phyloP scores from a whole-genome alignment of 106 monocot species.

The Phalaenopsis equestris region DNA sequence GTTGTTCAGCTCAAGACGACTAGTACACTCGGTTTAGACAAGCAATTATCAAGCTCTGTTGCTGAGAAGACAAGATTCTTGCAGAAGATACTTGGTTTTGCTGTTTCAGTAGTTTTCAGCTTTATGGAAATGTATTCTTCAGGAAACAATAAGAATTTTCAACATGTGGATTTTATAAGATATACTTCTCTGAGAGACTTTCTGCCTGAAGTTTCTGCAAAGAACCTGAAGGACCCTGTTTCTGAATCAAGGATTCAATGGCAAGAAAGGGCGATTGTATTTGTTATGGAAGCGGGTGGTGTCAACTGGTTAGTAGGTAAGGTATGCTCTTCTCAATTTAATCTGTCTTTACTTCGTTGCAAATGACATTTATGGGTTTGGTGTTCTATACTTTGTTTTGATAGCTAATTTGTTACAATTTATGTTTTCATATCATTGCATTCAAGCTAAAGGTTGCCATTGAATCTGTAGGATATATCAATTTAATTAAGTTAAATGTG shows the following conservation, averaged over 20 bases:
- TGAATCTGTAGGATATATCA: neutral
- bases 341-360: neutral
- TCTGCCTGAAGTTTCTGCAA: slow-evolving; percentile 17
- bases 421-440: neutral
- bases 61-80: slow-evolving; percentile 48
- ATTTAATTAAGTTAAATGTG: neutral
- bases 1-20: slow-evolving; percentile 82
- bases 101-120: slow-evolving; percentile 56
- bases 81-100: slow-evolving; percentile 74
- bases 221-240: slow-evolving; percentile 13
- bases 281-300: slow-evolving; percentile 98
- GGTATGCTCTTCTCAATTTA: slow-evolving; percentile 25
- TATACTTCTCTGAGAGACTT: slow-evolving; percentile 12
- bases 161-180: slow-evolving; percentile 18
- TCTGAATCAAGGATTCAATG: slow-evolving; percentile 47
- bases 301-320: slow-evolving; percentile 99
- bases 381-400: neutral
- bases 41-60: slow-evolving; percentile 32
- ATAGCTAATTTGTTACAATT: neutral
- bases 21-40: slow-evolving; percentile 48
- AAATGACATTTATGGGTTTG: neutral
- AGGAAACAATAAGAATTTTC: slow-evolving; percentile 16
- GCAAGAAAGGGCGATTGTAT: slow-evolving; percentile 63
- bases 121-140: slow-evolving; percentile 63
- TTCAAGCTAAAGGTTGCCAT: neutral